Percentiles rank a stretch among this genome's conserved stretches.
Evolutionary conservation across 345 rosid species (phyloP).

Genomic region (Ceriops decandra): DNA sequence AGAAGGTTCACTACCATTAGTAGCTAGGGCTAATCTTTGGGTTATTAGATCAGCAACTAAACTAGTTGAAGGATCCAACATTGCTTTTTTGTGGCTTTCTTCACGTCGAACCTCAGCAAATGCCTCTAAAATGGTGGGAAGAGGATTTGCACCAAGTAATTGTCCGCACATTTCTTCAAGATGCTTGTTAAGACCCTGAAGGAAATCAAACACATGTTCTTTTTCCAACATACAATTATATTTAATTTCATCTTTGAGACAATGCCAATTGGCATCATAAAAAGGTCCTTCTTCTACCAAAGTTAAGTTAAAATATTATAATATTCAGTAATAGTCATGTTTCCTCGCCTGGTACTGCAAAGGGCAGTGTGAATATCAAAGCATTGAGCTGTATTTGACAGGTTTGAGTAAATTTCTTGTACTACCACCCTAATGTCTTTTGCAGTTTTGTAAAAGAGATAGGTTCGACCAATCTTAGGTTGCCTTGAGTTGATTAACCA

Average conservation of each 20-base stretch:
- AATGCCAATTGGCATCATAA: no score
- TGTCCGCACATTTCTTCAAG: no score
- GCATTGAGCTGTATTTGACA: not conserved
- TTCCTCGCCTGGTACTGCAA: not conserved
- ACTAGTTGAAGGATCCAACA: not conserved
- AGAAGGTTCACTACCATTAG: not conserved
- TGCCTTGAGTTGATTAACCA: slow-evolving; percentile 1
- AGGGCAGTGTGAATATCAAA: not conserved
- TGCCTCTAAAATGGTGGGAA: not conserved
- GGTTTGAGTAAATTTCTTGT: not conserved
- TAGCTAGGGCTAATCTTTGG: not conserved
- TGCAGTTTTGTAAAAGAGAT: not conserved
- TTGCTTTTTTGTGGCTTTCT: not conserved
- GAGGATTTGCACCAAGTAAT: no score
- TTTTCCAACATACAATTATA: no score
- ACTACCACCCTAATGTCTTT: not conserved
- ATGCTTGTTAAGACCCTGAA: no score
- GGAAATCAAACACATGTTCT: no score
- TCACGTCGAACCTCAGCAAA: not conserved
- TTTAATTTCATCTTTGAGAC: no score
- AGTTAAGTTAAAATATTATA: no score
- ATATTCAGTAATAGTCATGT: not conserved
- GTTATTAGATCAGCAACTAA: not conserved
- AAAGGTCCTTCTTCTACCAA: no score
- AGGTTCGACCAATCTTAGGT: not conserved